These are phyloP conservation scores for Reticulascus tulasneorum DNA, from an alignment of 2,329 filamentous ascomycete species.

Conservation along the genomic window DNA sequence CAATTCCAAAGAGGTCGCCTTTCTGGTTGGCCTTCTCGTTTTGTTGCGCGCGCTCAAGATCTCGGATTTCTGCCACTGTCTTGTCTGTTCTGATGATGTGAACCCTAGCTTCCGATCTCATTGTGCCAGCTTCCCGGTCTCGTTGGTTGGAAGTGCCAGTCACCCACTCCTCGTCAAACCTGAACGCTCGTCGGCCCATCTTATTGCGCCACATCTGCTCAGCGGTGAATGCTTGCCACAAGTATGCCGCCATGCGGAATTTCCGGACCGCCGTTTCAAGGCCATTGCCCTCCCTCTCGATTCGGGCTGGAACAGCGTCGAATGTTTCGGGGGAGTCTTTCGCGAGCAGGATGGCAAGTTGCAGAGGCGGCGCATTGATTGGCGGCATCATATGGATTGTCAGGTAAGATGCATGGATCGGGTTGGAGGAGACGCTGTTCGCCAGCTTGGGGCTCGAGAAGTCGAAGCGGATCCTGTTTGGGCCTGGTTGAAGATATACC, in stretches of 20 bases:
- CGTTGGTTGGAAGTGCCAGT: conserved; percentile 73
- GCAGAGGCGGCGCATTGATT: conserved; percentile 74
- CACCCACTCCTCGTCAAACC: conserved; percentile 95
- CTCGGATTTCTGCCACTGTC: conserved; percentile 78
- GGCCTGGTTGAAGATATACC: conserved; percentile 84
- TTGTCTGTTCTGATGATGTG: conserved; percentile 80
- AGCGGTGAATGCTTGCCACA: conserved; percentile 96
- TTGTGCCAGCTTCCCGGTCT: conserved; percentile 65
- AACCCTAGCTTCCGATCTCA: conserved; percentile 87
- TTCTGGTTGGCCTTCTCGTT: conserved; percentile 64
- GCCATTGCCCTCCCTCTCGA: conserved; percentile 75
- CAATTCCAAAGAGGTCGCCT: conserved; percentile 72
- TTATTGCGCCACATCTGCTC: conserved; percentile 94
- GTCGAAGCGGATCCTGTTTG: conserved; percentile 83
- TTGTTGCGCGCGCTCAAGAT: conserved; percentile 76
- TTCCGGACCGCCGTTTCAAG: conserved; percentile 80
- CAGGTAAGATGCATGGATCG: conserved; percentile 73
- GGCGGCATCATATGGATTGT: conserved; percentile 84
- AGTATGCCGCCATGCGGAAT: conserved; percentile 89
- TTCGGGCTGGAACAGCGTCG: conserved; percentile 73
- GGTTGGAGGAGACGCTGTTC: conserved; percentile 61
- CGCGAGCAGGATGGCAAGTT: conserved; percentile 81
- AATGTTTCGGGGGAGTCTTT: conserved; percentile 85
- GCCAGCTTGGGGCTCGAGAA: conserved; percentile 80
- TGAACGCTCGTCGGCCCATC: conserved; percentile 79